Conservation (phyloP, 345 rosid species). For the Noccaea bulbosa region DNA sequence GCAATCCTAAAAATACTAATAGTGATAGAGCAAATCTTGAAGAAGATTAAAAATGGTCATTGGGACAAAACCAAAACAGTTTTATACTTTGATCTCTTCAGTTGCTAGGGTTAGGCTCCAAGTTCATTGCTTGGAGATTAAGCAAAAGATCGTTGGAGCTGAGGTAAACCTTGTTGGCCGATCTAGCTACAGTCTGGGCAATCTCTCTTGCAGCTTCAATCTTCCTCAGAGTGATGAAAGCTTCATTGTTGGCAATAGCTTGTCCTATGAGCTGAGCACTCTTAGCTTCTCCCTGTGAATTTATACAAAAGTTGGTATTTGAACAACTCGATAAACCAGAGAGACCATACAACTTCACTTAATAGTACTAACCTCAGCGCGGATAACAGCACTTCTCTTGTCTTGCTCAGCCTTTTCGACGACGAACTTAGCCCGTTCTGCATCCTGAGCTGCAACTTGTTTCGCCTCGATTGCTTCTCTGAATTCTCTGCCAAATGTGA, state of each 20-base stretch:
- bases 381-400: conserved; percentile 82
- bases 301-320: not conserved
- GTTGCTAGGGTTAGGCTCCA: conserved; percentile 30
- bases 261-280: conserved; percentile 88
- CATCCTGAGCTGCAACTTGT: conserved; percentile 89
- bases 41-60: not conserved
- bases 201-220: conserved; percentile 92
- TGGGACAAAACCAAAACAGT: not conserved
- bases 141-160: conserved; percentile 66
- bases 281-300: conserved; percentile 75
- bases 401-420: conserved; percentile 92
- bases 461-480: conserved; percentile 89
- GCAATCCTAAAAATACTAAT: no score
- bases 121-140: conserved; percentile 70
- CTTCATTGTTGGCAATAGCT: conserved; percentile 78
- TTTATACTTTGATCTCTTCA: not conserved
- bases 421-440: conserved; percentile 81
- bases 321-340: not conserved
- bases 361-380: conserved; percentile 76
- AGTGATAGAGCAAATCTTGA: not conserved
- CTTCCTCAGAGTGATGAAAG: conserved; percentile 79
- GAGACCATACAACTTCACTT: not conserved
- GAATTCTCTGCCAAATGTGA: conserved; percentile 78
- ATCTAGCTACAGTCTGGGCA: conserved; percentile 60
- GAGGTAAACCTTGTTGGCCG: conserved; percentile 72